Evolutionary conservation across 139 green algal species (phyloP).

Genomic region (Ettlia oleoabundans): DNA sequence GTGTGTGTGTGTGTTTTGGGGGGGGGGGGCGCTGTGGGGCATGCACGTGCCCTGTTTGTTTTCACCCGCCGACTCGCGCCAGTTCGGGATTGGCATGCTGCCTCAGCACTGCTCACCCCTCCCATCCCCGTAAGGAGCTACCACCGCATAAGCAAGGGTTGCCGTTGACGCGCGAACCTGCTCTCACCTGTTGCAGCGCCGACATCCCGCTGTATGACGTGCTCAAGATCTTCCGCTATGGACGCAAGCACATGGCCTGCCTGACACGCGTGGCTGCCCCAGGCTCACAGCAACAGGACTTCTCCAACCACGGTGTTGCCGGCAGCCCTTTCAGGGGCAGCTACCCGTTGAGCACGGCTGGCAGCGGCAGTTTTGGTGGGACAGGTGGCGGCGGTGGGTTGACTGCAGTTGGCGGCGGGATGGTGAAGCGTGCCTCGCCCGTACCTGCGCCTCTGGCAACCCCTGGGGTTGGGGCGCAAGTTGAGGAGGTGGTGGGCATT

Average conservation of each 20-base stretch:
- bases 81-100: no score
- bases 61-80: no score
- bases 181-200: neutral
- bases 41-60: no score
- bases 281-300: no score
- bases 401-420: no score
- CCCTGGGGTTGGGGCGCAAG: neutral
- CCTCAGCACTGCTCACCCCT: no score
- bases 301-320: no score
- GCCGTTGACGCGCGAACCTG: no score
- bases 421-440: no score
- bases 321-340: neutral
- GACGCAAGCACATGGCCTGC: slow-evolving; percentile 88
- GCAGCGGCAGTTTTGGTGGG: neutral
- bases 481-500: slow-evolving; percentile 31
- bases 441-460: neutral
- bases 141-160: no score
- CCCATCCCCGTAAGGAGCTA: no score
- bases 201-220: slow-evolving; percentile 86
- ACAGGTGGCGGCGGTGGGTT: neutral
- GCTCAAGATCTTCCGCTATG: slow-evolving; percentile 90
- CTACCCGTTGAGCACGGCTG: neutral
- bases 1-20: no score
- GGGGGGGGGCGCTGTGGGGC: neutral
- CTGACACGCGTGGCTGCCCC: slow-evolving; percentile 60